A percentile compares a stretch with the other conserved stretches of the same genome.
Conservation (phyloP, 1,284 basidiomycete species). For the Rhodotorula sp. region DNA sequence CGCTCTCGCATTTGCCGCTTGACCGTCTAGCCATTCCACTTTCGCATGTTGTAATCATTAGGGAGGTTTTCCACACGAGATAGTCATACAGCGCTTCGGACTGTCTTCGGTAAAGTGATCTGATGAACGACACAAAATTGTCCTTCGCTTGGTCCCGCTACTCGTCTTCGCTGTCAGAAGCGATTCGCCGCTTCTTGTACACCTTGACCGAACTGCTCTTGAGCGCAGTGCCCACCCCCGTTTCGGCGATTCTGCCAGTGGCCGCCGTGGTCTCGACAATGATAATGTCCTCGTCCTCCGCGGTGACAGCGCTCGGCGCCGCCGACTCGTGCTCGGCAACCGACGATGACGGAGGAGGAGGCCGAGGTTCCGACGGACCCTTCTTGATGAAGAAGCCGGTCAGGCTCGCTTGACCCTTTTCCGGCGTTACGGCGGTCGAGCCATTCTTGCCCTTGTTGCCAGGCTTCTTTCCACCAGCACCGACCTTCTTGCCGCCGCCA, state of each 20-base stretch:
- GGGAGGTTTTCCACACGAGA: no score
- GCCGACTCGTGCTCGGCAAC: background rate
- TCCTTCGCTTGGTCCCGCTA: background rate
- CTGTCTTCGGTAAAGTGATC: no score
- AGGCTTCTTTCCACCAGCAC: background rate
- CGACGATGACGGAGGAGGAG: no score
- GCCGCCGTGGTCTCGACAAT: conserved; percentile 6
- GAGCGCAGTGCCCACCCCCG: no score
- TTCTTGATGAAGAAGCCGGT: conserved; percentile 23
- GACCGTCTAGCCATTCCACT: background rate
- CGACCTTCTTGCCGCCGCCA: background rate
- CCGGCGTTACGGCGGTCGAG: background rate
- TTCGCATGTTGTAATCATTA: conserved; percentile 14
- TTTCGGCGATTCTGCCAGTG: background rate
- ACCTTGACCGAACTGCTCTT: conserved; percentile 1
- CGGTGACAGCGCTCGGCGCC: background rate
- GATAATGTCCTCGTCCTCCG: conserved; percentile 15
- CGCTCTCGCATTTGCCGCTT: background rate
- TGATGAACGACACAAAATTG: no score
- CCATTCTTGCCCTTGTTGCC: conserved; percentile 15
- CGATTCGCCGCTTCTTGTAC: conserved; percentile 29
- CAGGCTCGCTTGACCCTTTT: conserved; percentile 27
- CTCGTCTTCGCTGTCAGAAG: conserved; percentile 29
- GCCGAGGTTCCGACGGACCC: background rate
- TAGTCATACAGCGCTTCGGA: no score